Percentiles rank a stretch among this genome's conserved stretches.
Conservation (phyloP, 75 land plant genomes). For the Sequoia sempervirens region DNA sequence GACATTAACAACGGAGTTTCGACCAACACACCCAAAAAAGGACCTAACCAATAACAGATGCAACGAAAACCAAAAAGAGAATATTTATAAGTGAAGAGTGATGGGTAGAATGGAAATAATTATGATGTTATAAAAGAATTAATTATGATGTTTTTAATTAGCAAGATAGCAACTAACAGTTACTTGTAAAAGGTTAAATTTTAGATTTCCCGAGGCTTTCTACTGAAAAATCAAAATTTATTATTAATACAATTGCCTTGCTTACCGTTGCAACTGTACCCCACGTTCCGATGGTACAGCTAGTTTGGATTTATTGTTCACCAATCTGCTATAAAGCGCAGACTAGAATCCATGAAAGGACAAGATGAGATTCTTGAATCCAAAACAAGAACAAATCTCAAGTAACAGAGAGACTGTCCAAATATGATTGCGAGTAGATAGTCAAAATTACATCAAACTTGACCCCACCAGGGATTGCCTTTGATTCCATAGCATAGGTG, state of each 20-base stretch:
- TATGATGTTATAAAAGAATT: too few species aligned
- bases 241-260: background rate
- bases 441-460: background rate
- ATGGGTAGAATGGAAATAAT: too few species aligned
- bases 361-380: background rate
- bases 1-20: too few species aligned
- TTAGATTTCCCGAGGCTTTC: background rate
- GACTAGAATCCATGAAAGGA: background rate
- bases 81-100: background rate
- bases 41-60: background rate
- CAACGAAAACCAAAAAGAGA: background rate
- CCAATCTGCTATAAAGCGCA: background rate
- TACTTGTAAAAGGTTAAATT: background rate
- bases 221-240: background rate
- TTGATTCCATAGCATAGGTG: background rate
- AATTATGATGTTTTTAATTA: background rate
- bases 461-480: background rate
- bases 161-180: background rate
- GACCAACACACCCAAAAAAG: too few species aligned
- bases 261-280: background rate
- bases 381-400: background rate
- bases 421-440: conserved; percentile 1
- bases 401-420: background rate
- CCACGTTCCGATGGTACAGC: background rate
- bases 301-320: conserved; percentile 3